Base-by-base conservation (phyloP, 441 rosid species). In the Bruguiera hainesii region DNA sequence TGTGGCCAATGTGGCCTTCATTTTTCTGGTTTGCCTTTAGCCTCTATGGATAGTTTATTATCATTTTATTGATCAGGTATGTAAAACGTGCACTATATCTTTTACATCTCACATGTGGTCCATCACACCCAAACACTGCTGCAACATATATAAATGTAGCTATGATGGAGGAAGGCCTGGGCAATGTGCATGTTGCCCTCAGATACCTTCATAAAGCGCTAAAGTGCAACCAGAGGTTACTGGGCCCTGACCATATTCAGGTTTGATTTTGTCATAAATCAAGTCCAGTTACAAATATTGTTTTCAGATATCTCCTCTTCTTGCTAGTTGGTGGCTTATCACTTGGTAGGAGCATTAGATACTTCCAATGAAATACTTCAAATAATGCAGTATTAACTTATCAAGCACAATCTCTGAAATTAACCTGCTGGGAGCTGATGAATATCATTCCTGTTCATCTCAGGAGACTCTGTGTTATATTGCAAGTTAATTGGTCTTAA, bases 121-220 rank as follows among this genome's bases (percentile, higher is more conserved):
- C 85, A 60, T 86, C 87, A 48, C 95, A 88, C 75, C 95, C 95
- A 8, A 86, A 88, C 76, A 85, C 86, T 35, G 91, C 89, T 31
- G 91, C 91, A 20, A 88, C 95, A 20, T 84, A 84, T 65, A 86
- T 86, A 69, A 88, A 88, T 65, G 89, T 86, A 73, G 88, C 94
- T 66, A 88, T 86, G 91, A 88, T 88, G 94, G 91, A 88, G 81
- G 91, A 88, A 71, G 89, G 89, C 69, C 82, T 83, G 67, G 91
- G 91, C 57, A 86, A 86, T 67, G 91, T 82, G 73, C 87, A 88
- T 73, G 80, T 86, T 70, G 87, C 94, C 61, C 91, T 88, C 49
- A 77, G 91, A 78, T 88, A 88, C 61, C 84, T 84, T 65, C 91
- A 88, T 63, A 87, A 83, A 66, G 94, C 94, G 62, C 80, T 88